phyloP scores from a whole-genome alignment of 2,329 filamentous ascomycete genomes.

The Aureobasidium pullulans region DNA sequence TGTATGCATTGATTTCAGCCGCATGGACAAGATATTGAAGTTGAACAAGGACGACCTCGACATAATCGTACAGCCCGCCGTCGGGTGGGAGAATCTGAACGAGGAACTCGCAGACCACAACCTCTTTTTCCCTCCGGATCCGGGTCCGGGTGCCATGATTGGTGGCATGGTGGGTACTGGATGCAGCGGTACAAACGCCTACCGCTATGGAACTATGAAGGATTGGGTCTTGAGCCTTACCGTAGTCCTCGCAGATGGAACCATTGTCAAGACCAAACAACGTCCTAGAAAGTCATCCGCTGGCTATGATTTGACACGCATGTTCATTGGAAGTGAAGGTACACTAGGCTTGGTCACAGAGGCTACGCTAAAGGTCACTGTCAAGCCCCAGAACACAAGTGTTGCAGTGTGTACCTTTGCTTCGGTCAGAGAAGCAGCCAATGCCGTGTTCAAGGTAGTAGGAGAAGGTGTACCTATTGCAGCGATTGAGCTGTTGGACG shows the following conservation, averaged over 20 bases:
- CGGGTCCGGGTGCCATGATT: conserved; percentile 85
- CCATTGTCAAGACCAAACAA: conserved; percentile 81
- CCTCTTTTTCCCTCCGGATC: conserved; percentile 88
- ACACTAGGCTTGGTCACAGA: conserved; percentile 88
- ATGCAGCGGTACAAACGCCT: conserved; percentile 77
- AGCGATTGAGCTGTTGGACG: conserved; percentile 87
- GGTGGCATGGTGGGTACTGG: conserved; percentile 79
- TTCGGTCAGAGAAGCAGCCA: conserved; percentile 62
- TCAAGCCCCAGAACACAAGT: conserved; percentile 68
- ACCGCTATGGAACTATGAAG: conserved; percentile 89
- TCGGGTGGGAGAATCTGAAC: conserved; percentile 83
- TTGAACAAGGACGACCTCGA: conserved; percentile 64
- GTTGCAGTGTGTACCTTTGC: conserved; percentile 67
- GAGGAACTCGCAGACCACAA: conserved; percentile 63
- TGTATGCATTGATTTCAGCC: conserved; percentile 75
- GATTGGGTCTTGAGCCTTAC: conserved; percentile 87
- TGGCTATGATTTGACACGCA: conserved; percentile 82
- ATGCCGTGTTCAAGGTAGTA: conserved; percentile 75
- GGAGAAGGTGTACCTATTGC: conserved; percentile 75
- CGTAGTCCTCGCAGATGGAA: conserved; percentile 83
- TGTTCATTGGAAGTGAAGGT: conserved; percentile 87
- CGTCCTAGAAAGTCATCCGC: conserved; percentile 83
- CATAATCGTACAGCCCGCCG: conserved; percentile 54
- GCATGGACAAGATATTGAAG: conserved; percentile 73
- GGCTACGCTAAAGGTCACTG: conserved; percentile 78